Conservation (phyloP, 1,284 basidiomycete genomes). For the Leccinum pachyderme region DNA sequence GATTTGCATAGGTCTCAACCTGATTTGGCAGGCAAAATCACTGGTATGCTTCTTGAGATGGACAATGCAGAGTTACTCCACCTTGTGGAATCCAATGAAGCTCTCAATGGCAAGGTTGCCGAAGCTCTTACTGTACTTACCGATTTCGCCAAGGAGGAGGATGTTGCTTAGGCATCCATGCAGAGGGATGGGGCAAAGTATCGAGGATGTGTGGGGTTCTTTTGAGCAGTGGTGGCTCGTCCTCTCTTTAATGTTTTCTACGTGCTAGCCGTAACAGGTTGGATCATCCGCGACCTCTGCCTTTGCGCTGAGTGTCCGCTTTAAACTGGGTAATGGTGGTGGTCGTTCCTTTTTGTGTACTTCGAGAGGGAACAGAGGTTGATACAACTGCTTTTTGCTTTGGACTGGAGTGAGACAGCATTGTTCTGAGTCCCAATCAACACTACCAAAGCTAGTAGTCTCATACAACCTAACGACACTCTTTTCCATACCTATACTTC, state of each 20-base stretch:
- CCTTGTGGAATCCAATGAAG: conserved; percentile 77
- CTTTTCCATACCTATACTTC: not conserved
- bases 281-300: conserved; percentile 38
- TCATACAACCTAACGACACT: not conserved
- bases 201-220: conserved; percentile 15
- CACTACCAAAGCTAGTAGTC: not conserved
- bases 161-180: not conserved
- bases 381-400: conserved; percentile 39
- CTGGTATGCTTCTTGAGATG: conserved; percentile 97
- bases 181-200: not conserved
- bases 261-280: conserved; percentile 27
- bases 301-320: conserved; percentile 32
- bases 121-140: conserved; percentile 83
- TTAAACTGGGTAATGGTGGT: conserved; percentile 41
- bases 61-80: conserved; percentile 89
- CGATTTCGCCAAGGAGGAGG: conserved; percentile 67
- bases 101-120: conserved; percentile 83
- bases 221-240: conserved; percentile 35
- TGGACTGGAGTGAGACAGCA: not conserved
- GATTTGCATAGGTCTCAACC: conserved; percentile 57
- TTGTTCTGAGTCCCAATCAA: not conserved
- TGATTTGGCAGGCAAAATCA: conserved; percentile 95
- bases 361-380: conserved; percentile 58
- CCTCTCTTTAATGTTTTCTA: conserved; percentile 27
- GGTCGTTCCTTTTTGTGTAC: conserved; percentile 62